Conservation (phyloP, 2,329 filamentous ascomycete species). For the Tolypocladium inflatum region DNA sequence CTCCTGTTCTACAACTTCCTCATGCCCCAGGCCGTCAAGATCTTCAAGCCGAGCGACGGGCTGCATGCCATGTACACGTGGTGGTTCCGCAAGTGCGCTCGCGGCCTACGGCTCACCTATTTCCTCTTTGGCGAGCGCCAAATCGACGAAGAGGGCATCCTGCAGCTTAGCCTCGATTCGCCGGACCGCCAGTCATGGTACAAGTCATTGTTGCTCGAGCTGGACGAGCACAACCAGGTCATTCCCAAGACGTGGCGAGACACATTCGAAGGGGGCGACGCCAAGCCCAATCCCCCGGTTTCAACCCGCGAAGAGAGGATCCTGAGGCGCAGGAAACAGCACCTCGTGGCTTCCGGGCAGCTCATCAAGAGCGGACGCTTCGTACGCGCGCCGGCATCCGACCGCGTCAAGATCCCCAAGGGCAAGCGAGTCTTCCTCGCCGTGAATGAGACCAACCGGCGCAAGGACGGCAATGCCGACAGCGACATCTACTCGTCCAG, state of each 20-base stretch:
- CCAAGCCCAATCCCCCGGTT: slow-evolving; percentile 29
- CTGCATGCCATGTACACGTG: slow-evolving; percentile 82
- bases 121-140: slow-evolving; percentile 85
- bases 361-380: slow-evolving; percentile 67
- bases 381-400: slow-evolving; percentile 86
- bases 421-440: slow-evolving; percentile 72
- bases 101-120: slow-evolving; percentile 70
- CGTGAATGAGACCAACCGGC: slow-evolving; percentile 55
- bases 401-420: slow-evolving; percentile 90
- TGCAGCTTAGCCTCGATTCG: slow-evolving; percentile 34
- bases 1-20: slow-evolving; percentile 95
- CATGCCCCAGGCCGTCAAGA: slow-evolving; percentile 76
- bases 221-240: slow-evolving; percentile 31
- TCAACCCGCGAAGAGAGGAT: slow-evolving; percentile 23
- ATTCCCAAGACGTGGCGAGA: slow-evolving; percentile 49
- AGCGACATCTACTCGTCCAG: slow-evolving; percentile 43
- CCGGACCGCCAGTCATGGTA: slow-evolving; percentile 24
- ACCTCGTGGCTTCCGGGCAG: slow-evolving; percentile 38
- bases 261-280: slow-evolving; percentile 38
- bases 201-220: slow-evolving; percentile 35
- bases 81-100: slow-evolving; percentile 90
- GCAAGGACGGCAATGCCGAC: slow-evolving; percentile 45
- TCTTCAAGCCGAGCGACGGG: slow-evolving; percentile 76
- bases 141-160: slow-evolving; percentile 70
- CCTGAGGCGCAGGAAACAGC: slow-evolving; percentile 29